These are phyloP conservation scores for Pseudopyricularia cyperi DNA, from an alignment of 2,329 filamentous ascomycete genomes.

Conservation along the genomic window DNA sequence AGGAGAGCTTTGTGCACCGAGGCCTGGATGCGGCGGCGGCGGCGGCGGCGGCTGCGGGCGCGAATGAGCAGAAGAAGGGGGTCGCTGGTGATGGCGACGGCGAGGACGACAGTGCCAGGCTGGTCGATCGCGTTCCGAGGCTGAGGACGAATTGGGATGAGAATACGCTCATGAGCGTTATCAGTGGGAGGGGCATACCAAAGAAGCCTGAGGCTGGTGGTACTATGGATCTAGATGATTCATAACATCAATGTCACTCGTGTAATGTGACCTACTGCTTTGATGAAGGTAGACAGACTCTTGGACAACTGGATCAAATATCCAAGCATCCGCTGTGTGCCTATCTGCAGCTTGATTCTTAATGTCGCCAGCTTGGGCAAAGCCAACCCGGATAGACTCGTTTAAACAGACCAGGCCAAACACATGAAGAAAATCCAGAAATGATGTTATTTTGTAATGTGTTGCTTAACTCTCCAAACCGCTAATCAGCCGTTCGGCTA, in stretches of 20 bases:
- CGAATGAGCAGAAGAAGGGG: constrained; percentile 13
- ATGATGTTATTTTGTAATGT: neutral
- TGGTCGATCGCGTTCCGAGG: constrained; percentile 23
- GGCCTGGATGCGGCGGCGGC: constrained; percentile 3
- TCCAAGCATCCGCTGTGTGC: too few relatives aligned
- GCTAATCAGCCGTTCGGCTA: neutral
- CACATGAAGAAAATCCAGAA: neutral
- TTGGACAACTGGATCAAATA: too few relatives aligned
- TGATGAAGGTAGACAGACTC: too few relatives aligned
- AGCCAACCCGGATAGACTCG: too few relatives aligned
- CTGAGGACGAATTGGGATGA: constrained; percentile 29
- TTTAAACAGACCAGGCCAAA: neutral
- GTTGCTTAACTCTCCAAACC: neutral
- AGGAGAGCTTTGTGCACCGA: constrained; percentile 53
- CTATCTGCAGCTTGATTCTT: too few relatives aligned
- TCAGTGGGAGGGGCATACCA: constrained; percentile 18
- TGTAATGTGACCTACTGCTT: too few relatives aligned
- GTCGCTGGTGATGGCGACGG: constrained; percentile 5
- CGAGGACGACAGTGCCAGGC: constrained; percentile 8
- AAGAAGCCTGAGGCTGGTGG: constrained; percentile 6
- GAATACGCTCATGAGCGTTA: constrained; percentile 28
- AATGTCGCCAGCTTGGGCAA: too few relatives aligned
- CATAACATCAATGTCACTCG: neutral
- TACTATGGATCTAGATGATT: constrained; percentile 9
- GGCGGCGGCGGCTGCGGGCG: constrained; percentile 10